Conservation (phyloP, 305 asterid species). For the Fraxinus ornus region DNA sequence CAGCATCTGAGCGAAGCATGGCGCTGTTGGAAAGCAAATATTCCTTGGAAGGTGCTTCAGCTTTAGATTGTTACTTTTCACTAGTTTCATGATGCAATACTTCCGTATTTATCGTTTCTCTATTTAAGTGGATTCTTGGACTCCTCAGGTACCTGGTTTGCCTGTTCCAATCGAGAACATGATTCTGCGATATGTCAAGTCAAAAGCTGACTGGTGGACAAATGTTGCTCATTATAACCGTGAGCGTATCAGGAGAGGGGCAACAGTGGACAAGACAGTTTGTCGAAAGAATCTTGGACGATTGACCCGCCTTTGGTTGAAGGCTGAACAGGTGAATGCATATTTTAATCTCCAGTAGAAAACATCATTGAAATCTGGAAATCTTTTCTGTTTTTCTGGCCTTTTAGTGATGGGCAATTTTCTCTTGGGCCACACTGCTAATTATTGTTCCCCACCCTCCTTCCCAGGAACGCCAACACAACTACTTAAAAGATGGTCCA, state of each 20-base stretch:
- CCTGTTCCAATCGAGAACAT: conserved; percentile 99
- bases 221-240: conserved; percentile 99
- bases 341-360: neutral
- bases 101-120: neutral
- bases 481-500: conserved; percentile 95
- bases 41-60: conserved; percentile 86
- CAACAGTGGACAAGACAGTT: conserved; percentile 98
- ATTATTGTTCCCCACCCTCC: neutral
- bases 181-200: conserved; percentile 97
- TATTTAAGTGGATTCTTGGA: neutral
- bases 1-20: conserved; percentile 99
- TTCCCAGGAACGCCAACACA: conserved; percentile 88
- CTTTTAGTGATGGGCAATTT: neutral
- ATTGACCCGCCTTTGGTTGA: conserved; percentile 98
- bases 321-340: conserved; percentile 82
- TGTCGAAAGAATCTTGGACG: conserved; percentile 98
- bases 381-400: neutral
- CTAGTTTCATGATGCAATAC: conserved; percentile 1
- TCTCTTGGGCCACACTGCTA: neutral
- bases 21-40: conserved; percentile 99
- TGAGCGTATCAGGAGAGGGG: conserved; percentile 98
- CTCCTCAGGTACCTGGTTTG: conserved; percentile 75
- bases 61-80: conserved; percentile 1
- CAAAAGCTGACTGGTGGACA: conserved; percentile 99
- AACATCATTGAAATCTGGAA: neutral